Evolutionary conservation across 345 rosid species (phyloP).

Genomic region (Eutrema heterophyllum): DNA sequence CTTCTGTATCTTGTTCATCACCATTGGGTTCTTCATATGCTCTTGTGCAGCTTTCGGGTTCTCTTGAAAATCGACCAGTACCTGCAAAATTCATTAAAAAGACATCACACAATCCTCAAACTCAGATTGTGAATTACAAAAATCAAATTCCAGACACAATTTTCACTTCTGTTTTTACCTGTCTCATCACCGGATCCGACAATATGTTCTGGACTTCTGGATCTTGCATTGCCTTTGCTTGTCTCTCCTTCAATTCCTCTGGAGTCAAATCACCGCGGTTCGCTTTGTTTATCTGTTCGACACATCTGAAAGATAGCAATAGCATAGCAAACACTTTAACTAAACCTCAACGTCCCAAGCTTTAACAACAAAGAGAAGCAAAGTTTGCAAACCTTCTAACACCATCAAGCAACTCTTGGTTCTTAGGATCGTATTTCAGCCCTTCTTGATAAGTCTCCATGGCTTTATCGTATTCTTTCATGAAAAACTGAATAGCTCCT

Average conservation of each 20-base stretch:
- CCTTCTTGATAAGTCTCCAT: constrained; percentile 88
- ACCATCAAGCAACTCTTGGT: constrained; percentile 92
- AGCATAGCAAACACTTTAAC: background rate
- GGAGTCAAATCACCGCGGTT: constrained; percentile 89
- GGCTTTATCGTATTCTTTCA: constrained; percentile 94
- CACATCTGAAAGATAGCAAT: constrained; percentile 47
- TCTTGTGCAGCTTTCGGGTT: constrained; percentile 93
- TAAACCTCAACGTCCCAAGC: background rate
- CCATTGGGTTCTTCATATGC: constrained; percentile 87
- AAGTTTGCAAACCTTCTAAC: constrained; percentile 52
- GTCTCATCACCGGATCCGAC: constrained; percentile 98
- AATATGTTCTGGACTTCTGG: constrained; percentile 95
- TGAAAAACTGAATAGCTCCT: constrained; percentile 88
- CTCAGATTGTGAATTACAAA: background rate
- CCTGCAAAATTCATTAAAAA: constrained; percentile 35
- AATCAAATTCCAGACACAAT: background rate
- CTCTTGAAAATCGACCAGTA: constrained; percentile 86
- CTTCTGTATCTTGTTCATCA: constrained; percentile 92
- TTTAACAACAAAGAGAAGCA: background rate
- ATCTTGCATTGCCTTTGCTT: constrained; percentile 97
- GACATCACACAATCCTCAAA: background rate
- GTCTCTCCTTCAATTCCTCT: constrained; percentile 95
- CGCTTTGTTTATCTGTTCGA: constrained; percentile 82
- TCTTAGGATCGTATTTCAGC: constrained; percentile 74
- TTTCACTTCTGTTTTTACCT: constrained; percentile 36